These are phyloP conservation scores for Begonia masoniana DNA, from an alignment of 306 rosid species.

Conservation along the genomic window DNA sequence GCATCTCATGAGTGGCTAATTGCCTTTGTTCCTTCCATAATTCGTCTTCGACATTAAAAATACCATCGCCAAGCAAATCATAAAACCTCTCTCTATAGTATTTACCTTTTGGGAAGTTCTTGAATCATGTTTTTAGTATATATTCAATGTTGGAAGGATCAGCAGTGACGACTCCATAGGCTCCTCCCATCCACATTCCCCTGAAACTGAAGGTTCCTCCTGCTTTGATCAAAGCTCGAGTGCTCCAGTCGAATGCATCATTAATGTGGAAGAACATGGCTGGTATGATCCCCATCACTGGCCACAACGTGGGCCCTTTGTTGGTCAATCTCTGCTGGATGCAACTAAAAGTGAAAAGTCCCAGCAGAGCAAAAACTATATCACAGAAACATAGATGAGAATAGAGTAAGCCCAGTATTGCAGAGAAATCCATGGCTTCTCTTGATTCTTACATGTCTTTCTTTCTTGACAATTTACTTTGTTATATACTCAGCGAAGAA, in stretches of 20 bases:
- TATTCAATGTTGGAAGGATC: slow-evolving; percentile 28
- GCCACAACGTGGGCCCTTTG: slow-evolving; percentile 36
- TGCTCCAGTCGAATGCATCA: slow-evolving; percentile 21
- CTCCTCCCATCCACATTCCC: slow-evolving; percentile 22
- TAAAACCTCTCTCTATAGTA: slow-evolving; percentile 19
- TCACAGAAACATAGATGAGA: slow-evolving; percentile 10
- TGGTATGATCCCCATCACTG: slow-evolving; percentile 25
- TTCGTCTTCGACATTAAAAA: slow-evolving; percentile 29
- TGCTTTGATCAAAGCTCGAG: slow-evolving; percentile 21
- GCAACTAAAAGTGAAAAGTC: slow-evolving; percentile 15
- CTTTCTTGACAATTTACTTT: neutral
- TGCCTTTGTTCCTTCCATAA: slow-evolving; percentile 29
- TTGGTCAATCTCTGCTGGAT: slow-evolving; percentile 17
- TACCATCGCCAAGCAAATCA: slow-evolving; percentile 33
- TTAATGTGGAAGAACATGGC: slow-evolving; percentile 10
- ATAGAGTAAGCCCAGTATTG: slow-evolving; percentile 5
- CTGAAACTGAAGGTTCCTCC: slow-evolving; percentile 31
- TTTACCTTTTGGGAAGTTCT: slow-evolving; percentile 35
- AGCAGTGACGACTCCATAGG: slow-evolving; percentile 20
- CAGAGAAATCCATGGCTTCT: slow-evolving; percentile 1
- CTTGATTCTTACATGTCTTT: neutral
- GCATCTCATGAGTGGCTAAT: slow-evolving; percentile 24
- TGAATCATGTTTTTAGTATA: slow-evolving; percentile 28
- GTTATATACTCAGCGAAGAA: neutral
- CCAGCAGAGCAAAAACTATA: slow-evolving; percentile 12